phyloP scores from a whole-genome alignment of 1,284 basidiomycete species.

The Trametes polyzona region DNA sequence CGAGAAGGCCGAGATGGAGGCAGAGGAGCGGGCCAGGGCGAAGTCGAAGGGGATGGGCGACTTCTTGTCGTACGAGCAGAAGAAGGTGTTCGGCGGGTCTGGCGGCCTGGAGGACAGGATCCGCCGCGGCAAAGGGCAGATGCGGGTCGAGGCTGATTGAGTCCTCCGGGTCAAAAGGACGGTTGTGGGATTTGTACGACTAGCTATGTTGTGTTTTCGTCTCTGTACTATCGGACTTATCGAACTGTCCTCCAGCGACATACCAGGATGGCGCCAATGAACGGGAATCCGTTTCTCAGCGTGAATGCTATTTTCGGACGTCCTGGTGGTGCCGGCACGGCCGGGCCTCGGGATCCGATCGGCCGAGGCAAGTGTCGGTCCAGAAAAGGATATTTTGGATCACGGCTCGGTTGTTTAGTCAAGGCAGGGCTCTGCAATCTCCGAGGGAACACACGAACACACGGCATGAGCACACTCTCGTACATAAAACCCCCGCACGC shows the following conservation, averaged over 20 bases:
- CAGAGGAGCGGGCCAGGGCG: conserved; percentile 60
- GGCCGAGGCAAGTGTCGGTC: conserved; percentile 18
- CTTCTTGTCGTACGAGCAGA: conserved; percentile 75
- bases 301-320: neutral
- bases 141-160: conserved; percentile 38
- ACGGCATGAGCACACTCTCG: neutral
- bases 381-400: conserved; percentile 18
- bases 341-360: neutral
- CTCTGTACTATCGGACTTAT: neutral
- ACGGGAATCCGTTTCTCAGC: neutral
- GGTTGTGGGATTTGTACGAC: neutral
- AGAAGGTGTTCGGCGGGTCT: conserved; percentile 75
- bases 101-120: conserved; percentile 81
- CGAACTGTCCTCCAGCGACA: neutral
- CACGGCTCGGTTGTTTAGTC: conserved; percentile 18
- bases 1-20: conserved; percentile 73
- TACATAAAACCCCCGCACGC: neutral
- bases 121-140: conserved; percentile 55
- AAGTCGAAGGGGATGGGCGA: conserved; percentile 74
- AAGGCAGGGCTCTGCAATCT: neutral
- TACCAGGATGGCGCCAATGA: neutral
- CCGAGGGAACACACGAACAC: neutral
- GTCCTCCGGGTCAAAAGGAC: neutral
- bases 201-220: neutral
- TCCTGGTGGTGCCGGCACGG: neutral